Percentiles rank a stretch among this genome's conserved stretches.
Evolutionary conservation across 495 filamentous ascomycete genomes (phyloP).

Genomic region (Penicillium macrosclerotiorum): DNA sequence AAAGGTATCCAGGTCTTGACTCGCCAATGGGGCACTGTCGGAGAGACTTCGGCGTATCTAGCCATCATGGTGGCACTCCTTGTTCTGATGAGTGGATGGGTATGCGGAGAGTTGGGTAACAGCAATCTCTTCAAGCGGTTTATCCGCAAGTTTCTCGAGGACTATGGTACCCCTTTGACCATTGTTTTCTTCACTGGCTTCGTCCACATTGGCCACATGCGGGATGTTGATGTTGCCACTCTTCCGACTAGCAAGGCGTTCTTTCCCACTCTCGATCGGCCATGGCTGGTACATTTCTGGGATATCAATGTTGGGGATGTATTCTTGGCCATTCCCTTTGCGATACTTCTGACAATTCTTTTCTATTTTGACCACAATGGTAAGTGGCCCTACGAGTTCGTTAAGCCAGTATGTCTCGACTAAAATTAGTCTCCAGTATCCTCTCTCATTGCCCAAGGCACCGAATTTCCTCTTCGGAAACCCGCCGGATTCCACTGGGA

Average conservation of each 20-base stretch:
- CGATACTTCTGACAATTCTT: slow-evolving; percentile 77
- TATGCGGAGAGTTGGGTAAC: slow-evolving; percentile 66
- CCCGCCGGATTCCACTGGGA: slow-evolving; percentile 98
- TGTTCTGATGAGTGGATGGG: slow-evolving; percentile 69
- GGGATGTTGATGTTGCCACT: slow-evolving; percentile 57
- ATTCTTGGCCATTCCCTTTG: slow-evolving; percentile 88
- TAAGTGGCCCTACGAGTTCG: slow-evolving; percentile 26
- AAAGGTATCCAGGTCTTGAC: slow-evolving; percentile 80
- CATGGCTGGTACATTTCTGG: slow-evolving; percentile 91
- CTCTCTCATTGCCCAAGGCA: slow-evolving; percentile 86
- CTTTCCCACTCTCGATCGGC: slow-evolving; percentile 72
- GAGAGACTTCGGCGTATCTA: slow-evolving; percentile 66
- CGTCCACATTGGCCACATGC: slow-evolving; percentile 79
- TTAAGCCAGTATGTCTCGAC: not conserved
- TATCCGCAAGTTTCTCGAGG: slow-evolving; percentile 74
- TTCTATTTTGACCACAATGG: slow-evolving; percentile 95
- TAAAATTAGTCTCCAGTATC: slow-evolving; percentile 52
- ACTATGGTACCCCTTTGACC: slow-evolving; percentile 80
- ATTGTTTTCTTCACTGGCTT: slow-evolving; percentile 89
- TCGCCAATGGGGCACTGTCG: slow-evolving; percentile 52
- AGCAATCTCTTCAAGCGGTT: slow-evolving; percentile 69
- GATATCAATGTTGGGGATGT: slow-evolving; percentile 70
- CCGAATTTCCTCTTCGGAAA: slow-evolving; percentile 86
- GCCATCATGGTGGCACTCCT: slow-evolving; percentile 71
- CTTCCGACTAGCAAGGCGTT: slow-evolving; percentile 76